Conservation (phyloP, 352 stramenopile genomes). For the Pythium dissotocum region DNA sequence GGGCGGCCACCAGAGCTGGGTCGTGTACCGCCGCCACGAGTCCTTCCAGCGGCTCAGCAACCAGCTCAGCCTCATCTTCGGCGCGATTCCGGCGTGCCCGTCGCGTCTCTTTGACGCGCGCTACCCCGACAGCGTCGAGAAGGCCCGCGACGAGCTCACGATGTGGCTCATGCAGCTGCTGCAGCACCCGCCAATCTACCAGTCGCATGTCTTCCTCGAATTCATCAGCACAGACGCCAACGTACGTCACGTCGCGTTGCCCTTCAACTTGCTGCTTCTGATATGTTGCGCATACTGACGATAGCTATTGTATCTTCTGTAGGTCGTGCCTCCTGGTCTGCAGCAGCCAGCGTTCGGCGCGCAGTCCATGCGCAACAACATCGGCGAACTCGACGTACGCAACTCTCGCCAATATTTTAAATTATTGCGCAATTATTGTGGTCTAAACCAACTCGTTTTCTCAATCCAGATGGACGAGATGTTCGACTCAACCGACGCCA, state of each 20-base stretch:
- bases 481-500: slow-evolving; percentile 74
- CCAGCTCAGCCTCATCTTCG: slow-evolving; percentile 70
- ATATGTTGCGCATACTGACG: not conserved
- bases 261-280: too few species aligned
- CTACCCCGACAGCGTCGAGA: slow-evolving; percentile 71
- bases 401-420: not conserved
- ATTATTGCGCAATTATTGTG: not conserved
- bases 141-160: slow-evolving; percentile 65
- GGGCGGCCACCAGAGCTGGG: slow-evolving; percentile 63
- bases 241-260: slow-evolving; percentile 26
- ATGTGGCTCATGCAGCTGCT: slow-evolving; percentile 85
- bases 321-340: slow-evolving; percentile 50
- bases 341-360: slow-evolving; percentile 33
- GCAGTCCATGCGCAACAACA: slow-evolving; percentile 44
- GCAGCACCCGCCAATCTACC: slow-evolving; percentile 75
- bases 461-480: slow-evolving; percentile 63
- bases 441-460: not conserved
- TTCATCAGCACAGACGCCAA: slow-evolving; percentile 84
- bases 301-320: not conserved
- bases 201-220: slow-evolving; percentile 83
- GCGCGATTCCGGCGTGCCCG: slow-evolving; percentile 58
- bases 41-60: slow-evolving; percentile 74
- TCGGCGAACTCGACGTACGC: slow-evolving; percentile 78
- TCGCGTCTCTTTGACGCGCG: slow-evolving; percentile 55
- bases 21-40: slow-evolving; percentile 75